phyloP scores from a whole-genome alignment of 106 monocot genomes.

The Hemerocallis citrina region DNA sequence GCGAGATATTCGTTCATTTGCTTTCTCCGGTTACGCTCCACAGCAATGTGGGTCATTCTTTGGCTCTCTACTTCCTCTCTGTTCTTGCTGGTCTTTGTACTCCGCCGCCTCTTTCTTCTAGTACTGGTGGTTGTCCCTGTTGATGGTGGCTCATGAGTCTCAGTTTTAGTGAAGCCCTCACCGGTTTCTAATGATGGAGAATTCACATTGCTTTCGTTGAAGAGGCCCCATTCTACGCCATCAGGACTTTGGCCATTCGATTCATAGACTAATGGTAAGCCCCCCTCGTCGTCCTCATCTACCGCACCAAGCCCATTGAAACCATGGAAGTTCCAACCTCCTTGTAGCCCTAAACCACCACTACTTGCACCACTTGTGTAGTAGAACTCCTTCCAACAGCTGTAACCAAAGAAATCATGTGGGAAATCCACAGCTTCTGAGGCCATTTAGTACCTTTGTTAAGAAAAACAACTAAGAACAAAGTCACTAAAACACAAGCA shows the following conservation, averaged over 20 bases:
- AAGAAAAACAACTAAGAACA: background rate
- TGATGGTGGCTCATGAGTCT: background rate
- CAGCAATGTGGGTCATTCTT: slow-evolving; percentile 65
- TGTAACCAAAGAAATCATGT: slow-evolving; percentile 6
- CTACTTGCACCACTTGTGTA: background rate
- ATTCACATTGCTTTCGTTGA: background rate
- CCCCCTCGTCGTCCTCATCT: slow-evolving; percentile 3
- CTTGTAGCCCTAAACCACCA: too few relatives aligned
- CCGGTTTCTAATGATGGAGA: background rate
- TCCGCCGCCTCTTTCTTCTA: slow-evolving; percentile 28
- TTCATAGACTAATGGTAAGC: background rate
- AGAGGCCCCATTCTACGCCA: background rate
- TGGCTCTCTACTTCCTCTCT: slow-evolving; percentile 58
- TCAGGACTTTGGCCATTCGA: background rate
- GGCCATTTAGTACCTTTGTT: slow-evolving; percentile 11
- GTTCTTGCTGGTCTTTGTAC: slow-evolving; percentile 27
- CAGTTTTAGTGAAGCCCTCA: background rate
- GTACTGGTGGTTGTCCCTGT: background rate
- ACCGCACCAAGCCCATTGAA: background rate
- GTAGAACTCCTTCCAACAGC: slow-evolving; percentile 5
- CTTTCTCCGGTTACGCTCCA: slow-evolving; percentile 56
- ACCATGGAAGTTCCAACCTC: too few relatives aligned
- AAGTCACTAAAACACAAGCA: slow-evolving; percentile 1
- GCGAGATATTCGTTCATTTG: slow-evolving; percentile 54
- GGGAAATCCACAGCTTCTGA: slow-evolving; percentile 16